Conservation (phyloP, 2,329 filamentous ascomycete species). For the Ascocoryne sarcoides region DNA sequence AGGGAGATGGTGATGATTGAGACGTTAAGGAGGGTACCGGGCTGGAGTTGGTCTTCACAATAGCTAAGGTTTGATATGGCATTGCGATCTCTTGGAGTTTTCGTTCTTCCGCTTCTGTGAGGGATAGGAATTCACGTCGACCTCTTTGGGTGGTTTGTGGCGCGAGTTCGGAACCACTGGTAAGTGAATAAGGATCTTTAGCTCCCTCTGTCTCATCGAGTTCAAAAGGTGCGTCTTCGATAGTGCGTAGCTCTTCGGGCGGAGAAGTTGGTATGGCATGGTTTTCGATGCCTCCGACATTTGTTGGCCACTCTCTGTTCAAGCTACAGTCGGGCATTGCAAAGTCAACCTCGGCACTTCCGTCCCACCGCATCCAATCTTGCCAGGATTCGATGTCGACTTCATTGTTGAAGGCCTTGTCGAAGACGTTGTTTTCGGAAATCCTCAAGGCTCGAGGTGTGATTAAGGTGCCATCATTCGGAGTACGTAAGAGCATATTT, state of each 20-base stretch:
- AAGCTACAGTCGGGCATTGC: not conserved
- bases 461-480: conserved; percentile 1
- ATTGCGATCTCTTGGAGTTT: conserved; percentile 11
- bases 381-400: conserved; percentile 10
- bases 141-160: conserved; percentile 3
- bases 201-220: conserved; percentile 5
- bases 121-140: conserved; percentile 6
- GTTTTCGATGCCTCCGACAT: conserved; percentile 1
- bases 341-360: conserved; percentile 3
- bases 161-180: not conserved
- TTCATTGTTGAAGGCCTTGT: conserved; percentile 7
- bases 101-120: conserved; percentile 10
- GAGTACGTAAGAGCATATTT: not conserved
- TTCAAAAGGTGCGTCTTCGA: conserved; percentile 9
- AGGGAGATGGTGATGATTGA: too few species aligned
- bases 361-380: conserved; percentile 12
- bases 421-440: conserved; percentile 8
- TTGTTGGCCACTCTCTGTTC: conserved; percentile 4
- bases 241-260: conserved; percentile 3
- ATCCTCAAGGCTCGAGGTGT: conserved; percentile 1
- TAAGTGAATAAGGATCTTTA: not conserved
- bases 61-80: conserved; percentile 6
- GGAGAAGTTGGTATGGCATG: conserved; percentile 4
- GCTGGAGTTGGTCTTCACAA: conserved; percentile 2
- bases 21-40: conserved; percentile 4